Percentiles rank a stretch among this genome's conserved stretches.
Conservation (phyloP, 2,329 filamentous ascomycete genomes). For the Macrophomina pseudophaseolina region DNA sequence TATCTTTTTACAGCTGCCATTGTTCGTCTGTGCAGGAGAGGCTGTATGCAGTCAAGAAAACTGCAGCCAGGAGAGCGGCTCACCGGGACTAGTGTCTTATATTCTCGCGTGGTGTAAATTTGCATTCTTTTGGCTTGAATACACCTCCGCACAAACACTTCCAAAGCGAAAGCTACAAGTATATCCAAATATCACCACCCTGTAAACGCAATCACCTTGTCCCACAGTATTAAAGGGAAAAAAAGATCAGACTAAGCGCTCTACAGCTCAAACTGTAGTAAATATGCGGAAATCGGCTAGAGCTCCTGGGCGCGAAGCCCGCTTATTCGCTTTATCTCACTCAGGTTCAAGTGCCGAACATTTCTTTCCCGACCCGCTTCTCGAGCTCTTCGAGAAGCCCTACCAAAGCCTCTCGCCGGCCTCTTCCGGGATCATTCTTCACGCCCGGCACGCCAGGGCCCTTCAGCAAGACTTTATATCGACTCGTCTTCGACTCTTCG, state of each 20-base stretch:
- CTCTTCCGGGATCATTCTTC: constrained; percentile 1
- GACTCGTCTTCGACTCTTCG: constrained; percentile 15
- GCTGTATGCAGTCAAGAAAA: too few relatives aligned
- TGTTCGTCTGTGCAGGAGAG: too few relatives aligned
- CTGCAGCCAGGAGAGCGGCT: too few relatives aligned
- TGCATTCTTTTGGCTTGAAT: too few relatives aligned
- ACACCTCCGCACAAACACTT: too few relatives aligned
- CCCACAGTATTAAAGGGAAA: too few relatives aligned
- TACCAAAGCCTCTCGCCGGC: constrained; percentile 19
- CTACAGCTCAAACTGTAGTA: background rate
- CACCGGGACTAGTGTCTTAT: too few relatives aligned
- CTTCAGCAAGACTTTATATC: constrained; percentile 24
- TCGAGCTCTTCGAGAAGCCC: constrained; percentile 26
- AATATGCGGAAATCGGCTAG: background rate
- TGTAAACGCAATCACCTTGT: too few relatives aligned
- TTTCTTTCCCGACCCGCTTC: constrained; percentile 23
- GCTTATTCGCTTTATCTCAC: background rate
- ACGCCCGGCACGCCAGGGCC: constrained; percentile 12
- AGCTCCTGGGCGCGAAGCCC: background rate
- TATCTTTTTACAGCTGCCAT: too few relatives aligned
- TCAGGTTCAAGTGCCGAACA: constrained; percentile 3
- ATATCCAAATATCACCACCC: too few relatives aligned
- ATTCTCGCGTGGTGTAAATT: too few relatives aligned
- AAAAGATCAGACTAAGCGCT: background rate
- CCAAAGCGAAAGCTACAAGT: too few relatives aligned